Evolutionary conservation across 495 filamentous ascomycete species (phyloP).

Genomic region (Penicillium silybi): DNA sequence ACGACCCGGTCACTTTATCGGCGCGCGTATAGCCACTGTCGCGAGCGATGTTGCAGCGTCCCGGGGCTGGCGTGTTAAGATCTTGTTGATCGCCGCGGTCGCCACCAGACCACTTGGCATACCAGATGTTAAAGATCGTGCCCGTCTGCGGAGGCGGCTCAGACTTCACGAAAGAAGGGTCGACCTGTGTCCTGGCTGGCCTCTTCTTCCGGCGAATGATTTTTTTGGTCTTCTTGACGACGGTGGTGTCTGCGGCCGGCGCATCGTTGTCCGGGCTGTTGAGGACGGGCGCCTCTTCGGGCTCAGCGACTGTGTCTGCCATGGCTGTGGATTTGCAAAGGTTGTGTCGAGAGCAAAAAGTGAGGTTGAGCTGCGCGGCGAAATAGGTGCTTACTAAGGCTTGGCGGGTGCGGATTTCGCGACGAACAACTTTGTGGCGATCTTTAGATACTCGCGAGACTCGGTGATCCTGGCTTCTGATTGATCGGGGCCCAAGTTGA

Average conservation of each 20-base stretch:
- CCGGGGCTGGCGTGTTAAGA: conserved; percentile 66
- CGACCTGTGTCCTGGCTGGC: conserved; percentile 68
- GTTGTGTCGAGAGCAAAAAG: conserved; percentile 1
- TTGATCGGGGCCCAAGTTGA: not conserved
- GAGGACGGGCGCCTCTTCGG: conserved; percentile 1
- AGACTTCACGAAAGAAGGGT: conserved; percentile 72
- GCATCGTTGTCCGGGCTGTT: conserved; percentile 5
- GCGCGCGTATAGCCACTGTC: conserved; percentile 89
- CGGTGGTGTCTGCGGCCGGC: conserved; percentile 8
- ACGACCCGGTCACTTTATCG: conserved; percentile 73
- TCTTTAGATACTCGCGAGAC: conserved; percentile 13
- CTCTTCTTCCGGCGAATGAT: conserved; percentile 50
- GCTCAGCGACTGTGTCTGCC: conserved; percentile 30
- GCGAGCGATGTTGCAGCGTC: conserved; percentile 73
- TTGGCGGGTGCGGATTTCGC: conserved; percentile 19
- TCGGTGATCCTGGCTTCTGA: not conserved
- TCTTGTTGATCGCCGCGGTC: conserved; percentile 86
- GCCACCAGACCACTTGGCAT: conserved; percentile 93
- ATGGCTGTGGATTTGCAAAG: conserved; percentile 18
- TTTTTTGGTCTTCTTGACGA: conserved; percentile 47
- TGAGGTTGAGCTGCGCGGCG: conserved; percentile 9
- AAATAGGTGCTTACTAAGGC: conserved; percentile 24
- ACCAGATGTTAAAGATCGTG: conserved; percentile 89
- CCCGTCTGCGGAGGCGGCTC: conserved; percentile 87
- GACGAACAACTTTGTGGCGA: conserved; percentile 1